phyloP scores from a whole-genome alignment of 768 basidiomycete genomes.

The Leccinum ochraceum region DNA sequence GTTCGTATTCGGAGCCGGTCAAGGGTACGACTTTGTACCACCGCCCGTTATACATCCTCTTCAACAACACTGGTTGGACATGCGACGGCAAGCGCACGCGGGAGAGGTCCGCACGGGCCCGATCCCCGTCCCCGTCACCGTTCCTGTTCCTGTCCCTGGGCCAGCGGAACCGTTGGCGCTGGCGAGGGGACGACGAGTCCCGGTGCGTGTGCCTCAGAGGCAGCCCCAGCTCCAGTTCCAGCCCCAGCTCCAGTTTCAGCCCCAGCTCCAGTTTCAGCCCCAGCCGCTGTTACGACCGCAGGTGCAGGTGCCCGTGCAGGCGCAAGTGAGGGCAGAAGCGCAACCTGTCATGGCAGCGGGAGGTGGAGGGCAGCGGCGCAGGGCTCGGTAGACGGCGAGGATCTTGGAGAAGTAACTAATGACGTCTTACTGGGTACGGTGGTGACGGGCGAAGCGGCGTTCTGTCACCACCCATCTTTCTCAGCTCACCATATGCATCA shows the following conservation, averaged over 20 bases:
- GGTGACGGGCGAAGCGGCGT: neutral
- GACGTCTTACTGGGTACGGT: neutral
- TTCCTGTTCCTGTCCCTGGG: neutral
- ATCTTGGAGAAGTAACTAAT: slow-evolving; percentile 2
- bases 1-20: slow-evolving; percentile 22
- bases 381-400: slow-evolving; percentile 1
- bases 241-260: too few species aligned
- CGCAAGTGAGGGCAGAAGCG: neutral
- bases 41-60: neutral
- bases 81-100: neutral
- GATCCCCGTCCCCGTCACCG: neutral
- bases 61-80: neutral
- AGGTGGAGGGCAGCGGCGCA: slow-evolving; percentile 11
- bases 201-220: neutral
- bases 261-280: neutral
- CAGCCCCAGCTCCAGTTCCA: neutral
- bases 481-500: neutral
- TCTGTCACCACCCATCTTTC: neutral
- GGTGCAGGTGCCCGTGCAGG: neutral
- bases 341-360: slow-evolving; percentile 6
- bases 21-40: slow-evolving; percentile 12
- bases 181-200: neutral
- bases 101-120: neutral
- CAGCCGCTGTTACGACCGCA: neutral
- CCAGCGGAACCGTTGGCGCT: slow-evolving; percentile 2